These are phyloP conservation scores for Phyllosticta paracitricarpa DNA, from an alignment of 2,329 filamentous ascomycete genomes.

Conservation along the genomic window DNA sequence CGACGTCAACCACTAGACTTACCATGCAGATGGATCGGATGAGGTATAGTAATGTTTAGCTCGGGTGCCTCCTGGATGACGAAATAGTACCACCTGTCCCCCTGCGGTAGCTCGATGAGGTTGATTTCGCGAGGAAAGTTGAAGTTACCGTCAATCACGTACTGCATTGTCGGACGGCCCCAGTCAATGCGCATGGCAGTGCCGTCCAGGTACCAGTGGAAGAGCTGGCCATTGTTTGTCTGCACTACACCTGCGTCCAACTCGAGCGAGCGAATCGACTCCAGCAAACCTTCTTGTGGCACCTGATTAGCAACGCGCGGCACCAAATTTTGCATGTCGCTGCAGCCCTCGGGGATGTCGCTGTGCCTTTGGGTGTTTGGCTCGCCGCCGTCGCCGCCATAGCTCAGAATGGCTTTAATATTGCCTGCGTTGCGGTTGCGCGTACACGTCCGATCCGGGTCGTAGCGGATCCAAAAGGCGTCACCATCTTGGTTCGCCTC, in stretches of 20 bases:
- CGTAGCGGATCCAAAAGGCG: slow-evolving; percentile 36
- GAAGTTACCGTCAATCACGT: slow-evolving; percentile 21
- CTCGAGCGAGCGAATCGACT: slow-evolving; percentile 11
- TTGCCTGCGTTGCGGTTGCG: slow-evolving; percentile 22
- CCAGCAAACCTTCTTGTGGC: neutral
- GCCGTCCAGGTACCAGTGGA: slow-evolving; percentile 33
- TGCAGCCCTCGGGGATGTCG: slow-evolving; percentile 28
- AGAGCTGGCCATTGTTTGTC: slow-evolving; percentile 13
- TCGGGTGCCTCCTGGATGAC: slow-evolving; percentile 31
- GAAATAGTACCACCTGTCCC: slow-evolving; percentile 36
- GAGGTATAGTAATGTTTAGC: slow-evolving; percentile 16
- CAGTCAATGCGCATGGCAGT: slow-evolving; percentile 26
- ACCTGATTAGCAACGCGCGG: slow-evolving; percentile 16
- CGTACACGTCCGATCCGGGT: neutral
- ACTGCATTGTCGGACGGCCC: slow-evolving; percentile 27
- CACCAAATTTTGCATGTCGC: slow-evolving; percentile 25
- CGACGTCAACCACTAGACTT: neutral
- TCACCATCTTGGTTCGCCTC: slow-evolving; percentile 33
- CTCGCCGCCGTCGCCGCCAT: slow-evolving; percentile 20
- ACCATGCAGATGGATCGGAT: slow-evolving; percentile 10
- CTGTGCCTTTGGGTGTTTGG: slow-evolving; percentile 20
- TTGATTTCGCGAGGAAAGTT: slow-evolving; percentile 12
- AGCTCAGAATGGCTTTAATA: slow-evolving; percentile 32
- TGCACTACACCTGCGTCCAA: slow-evolving; percentile 10
- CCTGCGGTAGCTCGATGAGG: slow-evolving; percentile 18